Conservation (phyloP, 73 alveolate species). For the Paramecium bursaria region DNA sequence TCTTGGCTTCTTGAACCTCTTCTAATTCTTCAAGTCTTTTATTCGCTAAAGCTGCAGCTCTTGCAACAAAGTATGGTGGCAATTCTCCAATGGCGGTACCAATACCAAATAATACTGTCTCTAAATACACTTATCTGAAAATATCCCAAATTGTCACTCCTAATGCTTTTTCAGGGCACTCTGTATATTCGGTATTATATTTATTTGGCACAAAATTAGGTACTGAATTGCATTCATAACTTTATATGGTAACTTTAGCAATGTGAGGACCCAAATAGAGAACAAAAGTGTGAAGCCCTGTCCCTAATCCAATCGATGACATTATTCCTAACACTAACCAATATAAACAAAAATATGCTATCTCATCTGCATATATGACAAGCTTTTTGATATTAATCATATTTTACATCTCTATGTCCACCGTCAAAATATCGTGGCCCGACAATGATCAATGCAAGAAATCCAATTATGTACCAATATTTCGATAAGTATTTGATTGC, state of each 20-base stretch:
- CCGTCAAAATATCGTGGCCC: slow-evolving; percentile 61
- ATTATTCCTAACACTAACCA: slow-evolving; percentile 90
- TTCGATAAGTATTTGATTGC: slow-evolving; percentile 23
- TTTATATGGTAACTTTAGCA: slow-evolving; percentile 84
- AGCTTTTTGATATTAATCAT: slow-evolving; percentile 35
- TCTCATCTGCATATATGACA: slow-evolving; percentile 65
- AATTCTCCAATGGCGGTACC: slow-evolving; percentile 94
- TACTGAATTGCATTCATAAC: slow-evolving; percentile 82
- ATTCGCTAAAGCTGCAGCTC: slow-evolving; percentile 79
- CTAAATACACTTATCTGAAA: slow-evolving; percentile 78
- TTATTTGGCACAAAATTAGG: slow-evolving; percentile 83
- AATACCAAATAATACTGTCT: slow-evolving; percentile 89
- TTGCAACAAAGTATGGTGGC: slow-evolving; percentile 92
- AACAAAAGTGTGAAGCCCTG: slow-evolving; percentile 93
- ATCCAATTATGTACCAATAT: slow-evolving; percentile 9
- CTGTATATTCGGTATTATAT: slow-evolving; percentile 74
- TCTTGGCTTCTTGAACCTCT: slow-evolving; percentile 72
- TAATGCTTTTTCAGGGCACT: slow-evolving; percentile 70
- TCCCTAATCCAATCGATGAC: slow-evolving; percentile 93
- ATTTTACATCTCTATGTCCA: slow-evolving; percentile 51
- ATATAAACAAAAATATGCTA: slow-evolving; percentile 75
- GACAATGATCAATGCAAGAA: slow-evolving; percentile 14
- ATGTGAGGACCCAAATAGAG: slow-evolving; percentile 92
- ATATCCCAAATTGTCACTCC: slow-evolving; percentile 74
- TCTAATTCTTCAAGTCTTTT: slow-evolving; percentile 83